These are phyloP conservation scores for Talaromyces sp. DNA, from an alignment of 2,329 filamentous ascomycete genomes.

Conservation along the genomic window DNA sequence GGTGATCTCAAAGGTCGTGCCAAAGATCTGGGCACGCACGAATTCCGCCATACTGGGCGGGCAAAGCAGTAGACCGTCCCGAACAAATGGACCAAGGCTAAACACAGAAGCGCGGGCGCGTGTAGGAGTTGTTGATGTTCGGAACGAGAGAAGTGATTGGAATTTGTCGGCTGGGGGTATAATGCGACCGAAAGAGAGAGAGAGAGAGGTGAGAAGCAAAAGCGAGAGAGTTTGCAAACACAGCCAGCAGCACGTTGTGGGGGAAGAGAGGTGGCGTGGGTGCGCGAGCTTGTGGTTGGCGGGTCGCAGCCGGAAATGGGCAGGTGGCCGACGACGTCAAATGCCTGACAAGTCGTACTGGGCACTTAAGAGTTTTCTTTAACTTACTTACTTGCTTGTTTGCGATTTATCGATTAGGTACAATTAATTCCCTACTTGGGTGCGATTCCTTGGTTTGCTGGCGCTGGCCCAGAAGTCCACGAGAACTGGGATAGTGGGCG, in stretches of 20 bases:
- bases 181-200: neutral
- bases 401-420: neutral
- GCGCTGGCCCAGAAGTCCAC: no score
- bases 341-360: neutral
- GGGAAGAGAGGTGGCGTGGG: neutral
- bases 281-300: conserved; percentile 6
- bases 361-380: no score
- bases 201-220: neutral
- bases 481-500: no score
- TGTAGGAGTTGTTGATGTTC: neutral
- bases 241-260: neutral
- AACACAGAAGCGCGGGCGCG: neutral
- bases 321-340: neutral
- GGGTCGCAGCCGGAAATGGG: conserved; percentile 10
- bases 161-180: neutral
- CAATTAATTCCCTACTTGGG: no score
- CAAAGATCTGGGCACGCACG: conserved; percentile 97
- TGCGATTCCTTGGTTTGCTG: no score
- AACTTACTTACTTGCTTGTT: no score
- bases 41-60: conserved; percentile 86
- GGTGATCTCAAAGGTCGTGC: conserved; percentile 99
- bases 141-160: neutral
- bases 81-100: neutral
- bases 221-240: neutral
- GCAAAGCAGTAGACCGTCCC: neutral